Evolutionary conservation across 2,329 filamentous ascomycete species (phyloP), one percentile per base, ranked within the genome.

Genomic region (Xylariales sp.): DNA sequence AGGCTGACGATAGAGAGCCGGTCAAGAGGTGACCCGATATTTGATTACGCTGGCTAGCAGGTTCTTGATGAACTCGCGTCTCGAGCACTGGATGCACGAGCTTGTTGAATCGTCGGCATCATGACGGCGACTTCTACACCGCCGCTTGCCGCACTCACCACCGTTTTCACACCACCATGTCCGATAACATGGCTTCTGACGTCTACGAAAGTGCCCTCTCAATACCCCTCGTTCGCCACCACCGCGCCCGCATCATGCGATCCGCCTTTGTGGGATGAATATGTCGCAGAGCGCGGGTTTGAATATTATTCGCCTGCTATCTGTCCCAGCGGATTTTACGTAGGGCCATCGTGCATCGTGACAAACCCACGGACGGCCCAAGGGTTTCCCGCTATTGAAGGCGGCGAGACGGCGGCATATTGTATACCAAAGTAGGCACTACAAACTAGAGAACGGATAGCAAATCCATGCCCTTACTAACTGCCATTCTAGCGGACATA

Each of bases 131-230:
- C 63, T 7, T 61, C 68, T n/a, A 65, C 59, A 48, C 61, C 70
- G 53, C 71, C 69, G 2, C 75, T 83, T 45, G 78, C 79, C 43
- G 76, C 80, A 12, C 77, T 83, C 56, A 81, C 80, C 28, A 80
- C 80, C 52, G 70, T 83, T 50, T 83, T 83, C 71, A 79, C 74
- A 30, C 81, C 80, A 6, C 77, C 80, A 4, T 83, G 81, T 68
- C 54, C 77, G 41, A 80, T 75, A 10, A 76, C 77, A 9, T 83
- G 81, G 81, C 74, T 82, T n/a, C 56, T 82, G 32, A 81, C 80
- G 1, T 78, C 77, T 1, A 78, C 77, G 32, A 78, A 78, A 68
- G 61, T 77, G 45, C 80, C 78, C 0, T 83, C 81, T 3, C 80
- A 82, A 68, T 79, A 76, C 61, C 81, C 79, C 5, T 60, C 76